These are phyloP conservation scores for Xylaria sp. DNA, from an alignment of 2,329 filamentous ascomycete genomes.

Conservation along the genomic window DNA sequence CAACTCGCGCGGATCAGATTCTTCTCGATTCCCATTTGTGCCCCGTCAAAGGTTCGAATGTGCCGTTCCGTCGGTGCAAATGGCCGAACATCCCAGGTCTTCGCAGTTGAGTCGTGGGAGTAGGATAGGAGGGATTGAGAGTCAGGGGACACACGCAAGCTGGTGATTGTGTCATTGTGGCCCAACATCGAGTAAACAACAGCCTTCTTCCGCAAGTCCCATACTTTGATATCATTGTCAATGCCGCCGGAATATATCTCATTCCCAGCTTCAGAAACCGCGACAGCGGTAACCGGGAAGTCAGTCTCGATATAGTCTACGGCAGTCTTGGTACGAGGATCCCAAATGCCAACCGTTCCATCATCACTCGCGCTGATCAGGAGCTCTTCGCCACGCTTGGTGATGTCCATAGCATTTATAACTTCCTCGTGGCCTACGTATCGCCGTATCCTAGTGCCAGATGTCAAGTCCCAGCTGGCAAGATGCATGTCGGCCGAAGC, in stretches of 20 bases:
- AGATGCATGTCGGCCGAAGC: slow-evolving; percentile 94
- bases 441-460: slow-evolving; percentile 88
- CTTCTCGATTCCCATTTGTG: slow-evolving; percentile 86
- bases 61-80: slow-evolving; percentile 91
- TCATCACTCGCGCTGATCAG: slow-evolving; percentile 94
- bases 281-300: slow-evolving; percentile 91
- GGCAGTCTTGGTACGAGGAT: slow-evolving; percentile 89
- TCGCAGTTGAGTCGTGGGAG: slow-evolving; percentile 91
- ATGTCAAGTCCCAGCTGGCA: slow-evolving; percentile 94
- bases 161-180: slow-evolving; percentile 92
- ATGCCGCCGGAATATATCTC: slow-evolving; percentile 95
- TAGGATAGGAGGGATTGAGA: slow-evolving; percentile 91
- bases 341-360: slow-evolving; percentile 94
- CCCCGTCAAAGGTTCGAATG: slow-evolving; percentile 92
- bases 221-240: slow-evolving; percentile 96
- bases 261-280: slow-evolving; percentile 92
- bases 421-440: slow-evolving; percentile 95
- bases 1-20: slow-evolving; percentile 92
- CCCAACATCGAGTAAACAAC: slow-evolving; percentile 89
- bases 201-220: slow-evolving; percentile 93
- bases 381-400: slow-evolving; percentile 88
- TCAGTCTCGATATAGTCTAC: slow-evolving; percentile 89
- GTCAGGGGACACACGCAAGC: slow-evolving; percentile 90
- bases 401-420: slow-evolving; percentile 92
- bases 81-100: slow-evolving; percentile 95